Conservation (phyloP, 2,329 filamentous ascomycete species). For the Diaporthe nobilis region DNA sequence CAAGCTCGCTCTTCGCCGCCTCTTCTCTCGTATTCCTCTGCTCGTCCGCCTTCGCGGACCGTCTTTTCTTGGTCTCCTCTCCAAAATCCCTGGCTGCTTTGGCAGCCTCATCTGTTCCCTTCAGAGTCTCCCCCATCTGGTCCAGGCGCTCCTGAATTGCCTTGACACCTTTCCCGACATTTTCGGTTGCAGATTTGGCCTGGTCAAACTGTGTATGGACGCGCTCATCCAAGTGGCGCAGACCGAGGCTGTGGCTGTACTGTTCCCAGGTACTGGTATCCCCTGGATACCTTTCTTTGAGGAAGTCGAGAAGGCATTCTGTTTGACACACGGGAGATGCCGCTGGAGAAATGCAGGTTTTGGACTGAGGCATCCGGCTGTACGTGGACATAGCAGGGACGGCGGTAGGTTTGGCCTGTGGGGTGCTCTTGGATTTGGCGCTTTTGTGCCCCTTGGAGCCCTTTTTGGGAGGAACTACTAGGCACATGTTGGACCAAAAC, state of each 20-base stretch:
- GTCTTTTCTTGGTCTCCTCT: slow-evolving; percentile 20
- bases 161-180: slow-evolving; percentile 8
- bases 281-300: neutral
- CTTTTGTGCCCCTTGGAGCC: neutral
- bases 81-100: neutral
- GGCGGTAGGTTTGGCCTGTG: neutral
- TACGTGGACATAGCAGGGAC: neutral
- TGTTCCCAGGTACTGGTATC: neutral
- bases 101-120: slow-evolving; percentile 14
- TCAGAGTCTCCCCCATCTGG: slow-evolving; percentile 8
- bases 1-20: slow-evolving; percentile 15
- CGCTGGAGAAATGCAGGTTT: neutral
- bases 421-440: neutral
- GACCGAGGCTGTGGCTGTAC: neutral
- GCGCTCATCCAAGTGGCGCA: neutral
- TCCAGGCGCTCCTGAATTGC: slow-evolving; percentile 15
- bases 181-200: neutral
- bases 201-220: slow-evolving; percentile 4
- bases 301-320: slow-evolving; percentile 17
- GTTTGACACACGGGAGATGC: neutral
- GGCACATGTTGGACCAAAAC: slow-evolving; percentile 4
- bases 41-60: slow-evolving; percentile 8
- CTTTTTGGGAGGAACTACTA: slow-evolving; percentile 19
- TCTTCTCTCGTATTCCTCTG: slow-evolving; percentile 10
- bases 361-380: slow-evolving; percentile 18